Base-by-base conservation (phyloP, 208 protist species). In the Endotrypanum monterogeii region DNA sequence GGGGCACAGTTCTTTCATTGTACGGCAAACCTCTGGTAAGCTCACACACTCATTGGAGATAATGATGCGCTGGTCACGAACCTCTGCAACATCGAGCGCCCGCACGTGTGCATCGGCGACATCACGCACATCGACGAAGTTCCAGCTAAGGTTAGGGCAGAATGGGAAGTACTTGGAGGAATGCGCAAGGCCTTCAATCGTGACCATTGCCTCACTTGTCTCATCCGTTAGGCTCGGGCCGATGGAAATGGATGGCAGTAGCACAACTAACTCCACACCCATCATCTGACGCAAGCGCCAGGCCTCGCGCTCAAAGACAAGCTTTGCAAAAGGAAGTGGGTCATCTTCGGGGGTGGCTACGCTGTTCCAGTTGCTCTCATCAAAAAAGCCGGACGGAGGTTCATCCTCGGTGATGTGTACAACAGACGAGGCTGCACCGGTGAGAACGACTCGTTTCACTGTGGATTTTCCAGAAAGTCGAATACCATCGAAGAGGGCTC, bases 91-190 rank as follows among this genome's bases (percentile, higher is more conserved):
- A 74, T 96, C 91, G 32, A 97, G 67, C 56, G 93, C 89, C 1
- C 89, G 89, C 66, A 97, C 89, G 63, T 93, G 88, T 3, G 93
- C 91, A 46, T 95, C 90, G 9, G 93, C 93, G 4, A 96, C 93
- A 52, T 97, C 93, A 69, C 90, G 86, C 48, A 97, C 86, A 57
- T 97, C 93, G 66, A 97, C 93, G 61, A 93, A 97, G 80, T 97
- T 97, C 89, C 89, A 97, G 78, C 87, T 89, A 67, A 97, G 70
- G 62, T 96, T 88, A 0, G 93, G 87, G 69, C 84, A 89, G 76
- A 94, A 96, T 14, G 93, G 93, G 54, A 94, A 94, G 71, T 82
- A 85, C 44, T 70, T 69, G 12, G 93, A 86, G 8, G 86, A 90
- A 28, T 73, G 93, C 4, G 93, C 91, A 37, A 97, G 83, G 0